phyloP scores from a whole-genome alignment of 768 basidiomycete species.

The Macrolepiota dolichaula region DNA sequence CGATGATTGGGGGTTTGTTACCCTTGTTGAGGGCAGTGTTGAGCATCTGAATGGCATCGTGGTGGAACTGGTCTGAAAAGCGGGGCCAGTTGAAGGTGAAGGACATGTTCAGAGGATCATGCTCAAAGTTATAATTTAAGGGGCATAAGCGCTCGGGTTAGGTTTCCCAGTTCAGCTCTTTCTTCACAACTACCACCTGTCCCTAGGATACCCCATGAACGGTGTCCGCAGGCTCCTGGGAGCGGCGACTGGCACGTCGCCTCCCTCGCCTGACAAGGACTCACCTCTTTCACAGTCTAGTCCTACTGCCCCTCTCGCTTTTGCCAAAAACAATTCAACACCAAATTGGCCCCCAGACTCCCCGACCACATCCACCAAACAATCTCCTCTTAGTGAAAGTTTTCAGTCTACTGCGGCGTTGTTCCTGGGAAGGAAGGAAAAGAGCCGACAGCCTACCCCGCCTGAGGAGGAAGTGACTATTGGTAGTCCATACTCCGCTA shows the following conservation, averaged over 20 bases:
- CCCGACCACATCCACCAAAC: constrained; percentile 28
- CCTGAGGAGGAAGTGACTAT: constrained; percentile 22
- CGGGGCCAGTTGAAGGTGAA: constrained; percentile 96
- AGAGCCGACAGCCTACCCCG: constrained; percentile 25
- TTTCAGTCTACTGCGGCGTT: constrained; percentile 42
- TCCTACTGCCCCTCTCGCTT: constrained; percentile 6
- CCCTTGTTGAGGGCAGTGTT: constrained; percentile 97
- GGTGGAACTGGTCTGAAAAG: constrained; percentile 95
- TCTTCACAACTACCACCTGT: constrained; percentile 12
- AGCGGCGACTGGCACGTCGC: constrained; percentile 28
- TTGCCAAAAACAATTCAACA: constrained; percentile 23
- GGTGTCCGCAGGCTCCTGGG: constrained; percentile 66
- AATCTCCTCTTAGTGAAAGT: constrained; percentile 17
- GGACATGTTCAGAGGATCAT: constrained; percentile 48
- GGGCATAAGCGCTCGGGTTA: constrained; percentile 15
- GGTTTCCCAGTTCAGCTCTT: constrained; percentile 14
- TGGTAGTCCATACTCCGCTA: constrained; percentile 9
- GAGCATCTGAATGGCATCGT: constrained; percentile 95
- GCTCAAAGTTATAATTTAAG: constrained; percentile 3
- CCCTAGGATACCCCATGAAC: constrained; percentile 46
- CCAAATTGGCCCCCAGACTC: constrained; percentile 44
- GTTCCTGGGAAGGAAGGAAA: constrained; percentile 49
- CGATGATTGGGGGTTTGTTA: constrained; percentile 95
- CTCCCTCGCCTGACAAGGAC: constrained; percentile 25
- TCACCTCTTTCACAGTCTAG: constrained; percentile 22